Base-by-base conservation (phyloP, 2,329 filamentous ascomycete genomes). In the Exophiala calicioides region DNA sequence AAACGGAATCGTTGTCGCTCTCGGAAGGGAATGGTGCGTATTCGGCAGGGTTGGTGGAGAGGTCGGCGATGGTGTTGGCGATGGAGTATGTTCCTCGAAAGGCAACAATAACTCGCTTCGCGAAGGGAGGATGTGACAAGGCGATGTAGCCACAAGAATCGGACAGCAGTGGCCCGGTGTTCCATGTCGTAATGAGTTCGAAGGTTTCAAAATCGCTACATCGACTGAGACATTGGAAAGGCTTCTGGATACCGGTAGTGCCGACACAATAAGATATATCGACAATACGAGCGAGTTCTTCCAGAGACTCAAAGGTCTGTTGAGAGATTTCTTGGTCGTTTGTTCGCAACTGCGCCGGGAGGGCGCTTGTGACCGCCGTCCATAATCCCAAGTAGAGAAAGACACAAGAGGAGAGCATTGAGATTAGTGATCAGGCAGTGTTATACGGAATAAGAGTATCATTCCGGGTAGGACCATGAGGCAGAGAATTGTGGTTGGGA, bases 181-280 rank as follows among this genome's bases (percentile, higher is more conserved):
- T 90, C 86, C 90, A 98, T 8, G 90, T 88, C 29, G 78, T 83
- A 49, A 93, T 75, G 23, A 98, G 77, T 53, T 88, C 84, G 57
- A 97, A 83, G 3, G 77, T 74, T 1, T 86, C 81, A 54, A 97
- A 96, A 47, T 96, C 89, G 27, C 74, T 73, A 69, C 93, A 98
- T 56, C 88, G 86, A 49, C 87, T 93, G 10, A 84, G 79, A 68
- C 93, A 98, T 23, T 77, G 71, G 66, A 98, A 98, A 0, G 93
- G 93, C 57, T 84, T 82, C 38, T 78, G 76, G 52, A 98, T 84
- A 29, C 91, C 93, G 0, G 86, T 85, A 4, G 79, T 84, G 52
- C 90, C 90, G 48, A 97, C 87, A 67, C 93, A 98, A 70, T 97
- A 97, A 36, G 89, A 76, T 50, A 97, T 93, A 65, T 98, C 93